Evolutionary conservation across 2,329 filamentous ascomycete species (phyloP).

Genomic region (Aspergillus calidoustus): DNA sequence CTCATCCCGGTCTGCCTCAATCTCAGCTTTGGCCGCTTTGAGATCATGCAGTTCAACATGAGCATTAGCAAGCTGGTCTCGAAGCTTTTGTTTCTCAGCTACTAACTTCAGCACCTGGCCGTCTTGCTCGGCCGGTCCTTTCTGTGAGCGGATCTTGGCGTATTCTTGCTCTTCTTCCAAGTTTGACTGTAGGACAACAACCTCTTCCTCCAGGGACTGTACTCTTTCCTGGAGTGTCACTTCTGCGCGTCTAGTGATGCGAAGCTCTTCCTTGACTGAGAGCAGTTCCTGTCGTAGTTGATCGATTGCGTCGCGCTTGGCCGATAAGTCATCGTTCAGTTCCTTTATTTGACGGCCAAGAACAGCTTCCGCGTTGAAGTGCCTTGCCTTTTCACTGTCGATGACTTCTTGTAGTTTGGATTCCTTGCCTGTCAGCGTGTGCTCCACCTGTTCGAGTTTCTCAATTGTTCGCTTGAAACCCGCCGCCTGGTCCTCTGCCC

Average conservation of each 20-base stretch:
- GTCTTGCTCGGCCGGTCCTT: conserved; percentile 63
- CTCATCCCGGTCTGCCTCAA: conserved; percentile 69
- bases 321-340: conserved; percentile 71
- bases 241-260: conserved; percentile 68
- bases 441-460: conserved; percentile 69
- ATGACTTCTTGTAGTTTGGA: conserved; percentile 69
- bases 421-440: conserved; percentile 70
- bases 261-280: conserved; percentile 69
- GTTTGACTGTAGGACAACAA: conserved; percentile 71
- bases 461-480: conserved; percentile 74
- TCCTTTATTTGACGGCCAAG: conserved; percentile 75
- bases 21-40: conserved; percentile 60
- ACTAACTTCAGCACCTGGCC: conserved; percentile 60
- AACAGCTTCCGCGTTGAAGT: conserved; percentile 71
- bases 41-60: conserved; percentile 65
- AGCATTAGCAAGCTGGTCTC: conserved; percentile 65
- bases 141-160: conserved; percentile 60
- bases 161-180: conserved; percentile 69
- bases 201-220: conserved; percentile 72
- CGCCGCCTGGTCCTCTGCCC: conserved; percentile 68
- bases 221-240: conserved; percentile 67
- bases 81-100: conserved; percentile 66
- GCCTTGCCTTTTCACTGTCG: conserved; percentile 71
- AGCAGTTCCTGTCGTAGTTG: conserved; percentile 70
- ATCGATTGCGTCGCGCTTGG: conserved; percentile 68